Evolutionary conservation across 805 yeast species (phyloP).

Genomic region (Wickerhamomyces subpelliculosus): DNA sequence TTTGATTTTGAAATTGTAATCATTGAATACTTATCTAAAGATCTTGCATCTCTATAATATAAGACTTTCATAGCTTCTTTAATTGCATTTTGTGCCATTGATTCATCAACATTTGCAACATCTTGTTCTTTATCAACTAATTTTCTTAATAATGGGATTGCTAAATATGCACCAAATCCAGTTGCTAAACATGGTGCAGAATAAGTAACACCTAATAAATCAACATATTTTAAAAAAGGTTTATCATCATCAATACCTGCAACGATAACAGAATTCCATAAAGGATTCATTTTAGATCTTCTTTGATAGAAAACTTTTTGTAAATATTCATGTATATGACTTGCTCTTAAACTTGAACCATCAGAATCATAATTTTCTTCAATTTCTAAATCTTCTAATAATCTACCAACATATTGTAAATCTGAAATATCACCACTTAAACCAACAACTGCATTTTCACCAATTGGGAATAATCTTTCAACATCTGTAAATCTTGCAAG

Average conservation of each 20-base stretch:
- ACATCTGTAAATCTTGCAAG: constrained; percentile 78
- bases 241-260: constrained; percentile 76
- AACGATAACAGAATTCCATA: constrained; percentile 91
- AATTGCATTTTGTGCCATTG: constrained; percentile 70
- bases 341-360: constrained; percentile 69
- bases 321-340: constrained; percentile 81
- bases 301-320: constrained; percentile 79
- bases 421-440: constrained; percentile 93
- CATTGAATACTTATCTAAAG: constrained; percentile 76
- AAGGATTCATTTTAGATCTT: constrained; percentile 89
- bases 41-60: constrained; percentile 94
- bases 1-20: constrained; percentile 65
- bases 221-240: constrained; percentile 81
- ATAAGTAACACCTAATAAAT: constrained; percentile 86
- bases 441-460: constrained; percentile 83
- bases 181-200: constrained; percentile 87
- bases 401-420: constrained; percentile 72
- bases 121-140: constrained; percentile 76
- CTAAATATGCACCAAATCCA: constrained; percentile 94
- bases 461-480: constrained; percentile 81
- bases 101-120: constrained; percentile 58
- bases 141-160: constrained; percentile 84
- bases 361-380: constrained; percentile 73
- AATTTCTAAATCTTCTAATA: constrained; percentile 70
- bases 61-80: constrained; percentile 88